A percentile compares a stretch with the other conserved stretches of the same genome.
Conservation (phyloP, 345 rosid genomes). For the Rubroshorea leprosula region DNA sequence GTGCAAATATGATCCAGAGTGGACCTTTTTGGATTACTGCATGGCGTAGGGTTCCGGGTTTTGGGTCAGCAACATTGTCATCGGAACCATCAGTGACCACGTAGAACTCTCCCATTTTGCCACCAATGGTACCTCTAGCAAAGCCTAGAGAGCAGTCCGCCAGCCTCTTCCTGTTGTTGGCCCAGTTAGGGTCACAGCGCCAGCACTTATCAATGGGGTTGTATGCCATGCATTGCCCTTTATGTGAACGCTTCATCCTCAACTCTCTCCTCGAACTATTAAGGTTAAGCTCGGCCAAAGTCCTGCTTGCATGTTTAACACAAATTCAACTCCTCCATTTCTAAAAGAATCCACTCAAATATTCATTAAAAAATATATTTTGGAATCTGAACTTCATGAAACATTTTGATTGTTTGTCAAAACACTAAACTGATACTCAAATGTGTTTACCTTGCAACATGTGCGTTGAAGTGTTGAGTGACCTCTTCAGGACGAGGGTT, state of each 20-base stretch:
- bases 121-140: conserved; percentile 56
- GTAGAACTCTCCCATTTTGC: conserved; percentile 45
- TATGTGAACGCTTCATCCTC: too few relatives aligned
- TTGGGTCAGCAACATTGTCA: conserved; percentile 49
- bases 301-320: neutral
- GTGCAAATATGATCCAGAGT: conserved; percentile 65
- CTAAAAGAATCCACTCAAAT: too few relatives aligned
- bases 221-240: conserved; percentile 56
- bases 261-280: neutral
- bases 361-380: too few relatives aligned
- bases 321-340: too few relatives aligned
- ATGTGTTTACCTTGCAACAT: conserved; percentile 30
- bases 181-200: conserved; percentile 73
- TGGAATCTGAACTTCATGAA: too few relatives aligned
- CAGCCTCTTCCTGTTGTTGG: conserved; percentile 41
- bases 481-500: conserved; percentile 43
- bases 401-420: too few relatives aligned
- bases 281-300: neutral
- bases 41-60: conserved; percentile 62
- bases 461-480: conserved; percentile 33
- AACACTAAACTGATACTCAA: too few relatives aligned
- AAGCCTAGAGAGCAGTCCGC: conserved; percentile 61
- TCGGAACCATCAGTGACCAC: conserved; percentile 60
- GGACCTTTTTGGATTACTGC: conserved; percentile 63
- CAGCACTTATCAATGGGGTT: conserved; percentile 87